Conservation (phyloP, 352 stramenopile species). For the Thalassiosira exigua region DNA sequence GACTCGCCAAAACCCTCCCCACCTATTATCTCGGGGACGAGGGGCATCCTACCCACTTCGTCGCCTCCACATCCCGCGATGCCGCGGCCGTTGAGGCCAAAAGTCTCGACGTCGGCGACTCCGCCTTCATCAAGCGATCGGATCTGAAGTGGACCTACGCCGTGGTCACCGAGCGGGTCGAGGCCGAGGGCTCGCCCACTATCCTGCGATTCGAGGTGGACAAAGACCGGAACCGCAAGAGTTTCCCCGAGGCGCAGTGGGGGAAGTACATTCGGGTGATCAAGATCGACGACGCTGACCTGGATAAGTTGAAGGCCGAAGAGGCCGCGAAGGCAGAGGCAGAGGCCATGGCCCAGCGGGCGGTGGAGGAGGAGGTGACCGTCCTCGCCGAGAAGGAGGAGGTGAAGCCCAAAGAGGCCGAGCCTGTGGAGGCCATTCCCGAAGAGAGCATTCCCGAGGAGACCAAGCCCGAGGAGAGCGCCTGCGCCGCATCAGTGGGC, state of each 20-base stretch:
- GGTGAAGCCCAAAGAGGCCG: not conserved
- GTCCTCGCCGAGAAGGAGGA: not conserved
- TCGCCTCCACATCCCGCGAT: slow-evolving; percentile 35
- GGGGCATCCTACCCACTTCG: slow-evolving; percentile 43
- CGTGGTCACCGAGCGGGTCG: slow-evolving; percentile 33
- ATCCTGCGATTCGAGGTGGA: slow-evolving; percentile 55
- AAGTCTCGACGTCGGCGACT: slow-evolving; percentile 27
- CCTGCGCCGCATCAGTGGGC: not conserved
- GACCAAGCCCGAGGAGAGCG: not conserved
- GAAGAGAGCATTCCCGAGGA: not conserved
- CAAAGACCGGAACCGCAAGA: slow-evolving; percentile 50
- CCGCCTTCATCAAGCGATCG: slow-evolving; percentile 58
- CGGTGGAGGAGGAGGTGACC: not conserved
- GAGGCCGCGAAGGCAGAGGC: not conserved
- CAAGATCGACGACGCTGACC: slow-evolving; percentile 7
- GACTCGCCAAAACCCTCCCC: slow-evolving; percentile 8
- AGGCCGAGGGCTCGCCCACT: not conserved
- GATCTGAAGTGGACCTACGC: slow-evolving; percentile 60
- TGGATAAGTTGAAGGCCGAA: slow-evolving; percentile 9
- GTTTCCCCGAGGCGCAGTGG: slow-evolving; percentile 50
- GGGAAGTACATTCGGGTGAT: slow-evolving; percentile 59
- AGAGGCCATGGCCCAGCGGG: not conserved
- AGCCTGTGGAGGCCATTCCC: not conserved
- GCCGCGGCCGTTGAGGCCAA: slow-evolving; percentile 26
- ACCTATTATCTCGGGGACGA: slow-evolving; percentile 40